A percentile compares a stretch with the other conserved stretches of the same genome.
Evolutionary conservation across 345 rosid species (phyloP).

Genomic region (Geranium rotundifolium): DNA sequence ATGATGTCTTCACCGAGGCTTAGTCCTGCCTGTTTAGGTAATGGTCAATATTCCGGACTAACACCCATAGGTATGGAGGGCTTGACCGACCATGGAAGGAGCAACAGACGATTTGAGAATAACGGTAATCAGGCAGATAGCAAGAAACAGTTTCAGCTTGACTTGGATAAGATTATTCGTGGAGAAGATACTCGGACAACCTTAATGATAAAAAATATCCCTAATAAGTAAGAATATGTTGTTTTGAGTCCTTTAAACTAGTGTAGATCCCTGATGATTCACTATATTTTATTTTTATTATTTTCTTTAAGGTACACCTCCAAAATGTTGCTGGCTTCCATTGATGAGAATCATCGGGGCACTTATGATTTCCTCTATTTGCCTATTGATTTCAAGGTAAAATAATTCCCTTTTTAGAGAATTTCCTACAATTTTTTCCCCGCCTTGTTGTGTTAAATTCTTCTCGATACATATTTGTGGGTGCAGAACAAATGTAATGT

Average conservation of each 20-base stretch:
- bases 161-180: conserved; percentile 55
- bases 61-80: conserved; percentile 38
- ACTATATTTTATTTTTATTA: too few species aligned
- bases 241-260: neutral
- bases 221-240: conserved; percentile 61
- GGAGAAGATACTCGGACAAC: conserved; percentile 83
- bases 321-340: conserved; percentile 86
- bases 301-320: conserved; percentile 66
- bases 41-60: conserved; percentile 44
- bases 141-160: conserved; percentile 76
- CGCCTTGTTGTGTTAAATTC: neutral
- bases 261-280: neutral
- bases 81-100: conserved; percentile 49
- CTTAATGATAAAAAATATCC: conserved; percentile 88
- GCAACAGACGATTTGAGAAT: conserved; percentile 50
- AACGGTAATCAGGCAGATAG: conserved; percentile 46
- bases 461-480: conserved; percentile 8
- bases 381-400: conserved; percentile 90
- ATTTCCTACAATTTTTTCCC: neutral
- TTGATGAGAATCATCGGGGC: conserved; percentile 77
- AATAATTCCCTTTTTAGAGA: neutral
- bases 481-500: conserved; percentile 97
- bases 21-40: conserved; percentile 50
- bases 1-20: conserved; percentile 70
- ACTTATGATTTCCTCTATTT: conserved; percentile 87